phyloP scores from a whole-genome alignment of 2,329 filamentous ascomycete genomes.

The Fusarium chlamydosporum region DNA sequence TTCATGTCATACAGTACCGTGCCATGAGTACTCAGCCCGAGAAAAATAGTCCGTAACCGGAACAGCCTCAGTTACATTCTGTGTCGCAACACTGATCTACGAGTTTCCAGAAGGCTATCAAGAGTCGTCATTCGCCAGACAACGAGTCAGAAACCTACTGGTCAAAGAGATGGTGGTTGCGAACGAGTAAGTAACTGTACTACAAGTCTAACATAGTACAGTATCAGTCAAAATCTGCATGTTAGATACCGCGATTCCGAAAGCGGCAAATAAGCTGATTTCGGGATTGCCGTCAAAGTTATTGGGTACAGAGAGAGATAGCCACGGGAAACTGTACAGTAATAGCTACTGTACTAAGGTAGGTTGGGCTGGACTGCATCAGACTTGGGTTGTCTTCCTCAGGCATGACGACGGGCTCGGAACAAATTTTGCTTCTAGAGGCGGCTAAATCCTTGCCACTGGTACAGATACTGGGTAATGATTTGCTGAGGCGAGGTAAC shows the following conservation, averaged over 20 bases:
- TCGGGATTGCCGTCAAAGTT: conserved; percentile 38
- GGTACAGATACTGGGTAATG: conserved; percentile 14
- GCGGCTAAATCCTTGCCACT: conserved; percentile 42
- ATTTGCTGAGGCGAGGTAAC: conserved; percentile 29
- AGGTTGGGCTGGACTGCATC: conserved; percentile 32
- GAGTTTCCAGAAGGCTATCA: conserved; percentile 13
- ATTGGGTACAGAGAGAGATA: conserved; percentile 19
- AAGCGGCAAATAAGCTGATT: conserved; percentile 30
- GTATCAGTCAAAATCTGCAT: neutral
- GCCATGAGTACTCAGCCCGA: neutral
- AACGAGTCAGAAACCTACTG: conserved; percentile 33
- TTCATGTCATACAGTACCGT: too few relatives aligned
- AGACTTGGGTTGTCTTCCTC: conserved; percentile 3
- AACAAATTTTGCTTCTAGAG: conserved; percentile 29
- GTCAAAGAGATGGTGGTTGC: conserved; percentile 22
- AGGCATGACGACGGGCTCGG: conserved; percentile 23
- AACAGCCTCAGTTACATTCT: neutral
- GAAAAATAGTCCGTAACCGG: neutral
- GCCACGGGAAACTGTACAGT: conserved; percentile 4
- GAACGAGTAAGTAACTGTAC: conserved; percentile 35
- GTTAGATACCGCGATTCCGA: conserved; percentile 31
- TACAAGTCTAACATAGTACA: conserved; percentile 1
- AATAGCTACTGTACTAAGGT: too few relatives aligned
- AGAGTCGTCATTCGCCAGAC: conserved; percentile 29
- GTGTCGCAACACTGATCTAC: neutral